Conservation (phyloP, 352 stramenopile species). For the Thraustotheca clavata region DNA sequence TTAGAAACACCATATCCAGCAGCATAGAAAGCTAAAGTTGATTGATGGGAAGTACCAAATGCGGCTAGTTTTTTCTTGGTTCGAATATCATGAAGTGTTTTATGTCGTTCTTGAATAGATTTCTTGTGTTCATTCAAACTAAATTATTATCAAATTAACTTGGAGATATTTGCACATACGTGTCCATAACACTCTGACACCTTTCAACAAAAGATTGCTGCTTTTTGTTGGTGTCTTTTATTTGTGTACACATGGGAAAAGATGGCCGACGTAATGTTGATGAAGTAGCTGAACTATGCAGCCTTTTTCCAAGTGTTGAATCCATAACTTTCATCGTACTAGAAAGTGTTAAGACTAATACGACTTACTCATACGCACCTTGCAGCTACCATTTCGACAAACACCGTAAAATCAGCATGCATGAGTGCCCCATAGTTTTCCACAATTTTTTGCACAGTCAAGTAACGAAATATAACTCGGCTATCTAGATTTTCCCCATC, state of each 20-base stretch:
- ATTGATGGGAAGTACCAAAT: slow-evolving; percentile 37
- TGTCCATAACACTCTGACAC: background rate
- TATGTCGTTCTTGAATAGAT: slow-evolving; percentile 31
- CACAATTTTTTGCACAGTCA: slow-evolving; percentile 53
- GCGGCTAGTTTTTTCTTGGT: slow-evolving; percentile 32
- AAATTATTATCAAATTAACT: background rate
- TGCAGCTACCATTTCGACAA: slow-evolving; percentile 55
- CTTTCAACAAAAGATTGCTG: background rate
- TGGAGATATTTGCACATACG: background rate
- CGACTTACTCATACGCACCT: background rate
- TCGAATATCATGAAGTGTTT: slow-evolving; percentile 32
- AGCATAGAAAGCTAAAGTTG: slow-evolving; percentile 51
- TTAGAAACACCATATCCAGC: slow-evolving; percentile 51
- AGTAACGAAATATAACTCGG: slow-evolving; percentile 57
- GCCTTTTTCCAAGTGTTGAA: slow-evolving; percentile 46
- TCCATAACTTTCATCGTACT: slow-evolving; percentile 61
- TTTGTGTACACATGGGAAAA: background rate
- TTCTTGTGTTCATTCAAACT: slow-evolving; percentile 3
- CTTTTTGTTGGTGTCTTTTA: background rate
- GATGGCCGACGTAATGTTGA: background rate
- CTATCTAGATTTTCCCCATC: slow-evolving; percentile 52
- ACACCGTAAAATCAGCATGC: slow-evolving; percentile 37
- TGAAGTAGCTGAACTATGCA: slow-evolving; percentile 22
- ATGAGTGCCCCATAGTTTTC: slow-evolving; percentile 37
- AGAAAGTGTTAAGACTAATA: background rate